Evolutionary conservation across 2,329 filamentous ascomycete genomes (phyloP).

Genomic region (Helotiales sp.): DNA sequence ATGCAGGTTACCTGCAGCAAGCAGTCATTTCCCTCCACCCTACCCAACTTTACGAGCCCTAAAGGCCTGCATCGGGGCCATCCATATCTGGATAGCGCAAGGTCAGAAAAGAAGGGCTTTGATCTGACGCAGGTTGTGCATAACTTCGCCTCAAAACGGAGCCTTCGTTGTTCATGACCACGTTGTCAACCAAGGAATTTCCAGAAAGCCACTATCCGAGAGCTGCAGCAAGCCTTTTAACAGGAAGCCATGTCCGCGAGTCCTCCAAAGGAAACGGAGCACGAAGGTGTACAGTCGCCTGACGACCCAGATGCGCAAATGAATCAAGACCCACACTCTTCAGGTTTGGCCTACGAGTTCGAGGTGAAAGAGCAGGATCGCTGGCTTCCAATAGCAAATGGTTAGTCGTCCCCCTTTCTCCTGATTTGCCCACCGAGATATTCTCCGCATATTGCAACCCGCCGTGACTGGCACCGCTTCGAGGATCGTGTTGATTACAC

Average conservation of each 20-base stretch:
- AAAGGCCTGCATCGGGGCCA: constrained; percentile 30
- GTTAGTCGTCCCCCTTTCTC: constrained; percentile 64
- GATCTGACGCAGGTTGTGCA: constrained; percentile 5
- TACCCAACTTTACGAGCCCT: constrained; percentile 18
- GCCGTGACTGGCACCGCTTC: constrained; percentile 50
- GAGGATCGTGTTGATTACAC: constrained; percentile 45
- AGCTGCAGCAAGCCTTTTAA: constrained; percentile 51
- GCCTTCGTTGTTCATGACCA: constrained; percentile 12
- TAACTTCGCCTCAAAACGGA: constrained; percentile 8
- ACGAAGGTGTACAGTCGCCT: constrained; percentile 90
- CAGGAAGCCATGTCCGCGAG: constrained; percentile 88
- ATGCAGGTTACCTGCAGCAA: constrained; percentile 15
- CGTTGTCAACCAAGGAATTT: constrained; percentile 17
- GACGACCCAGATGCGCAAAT: constrained; percentile 90
- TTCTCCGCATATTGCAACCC: constrained; percentile 31
- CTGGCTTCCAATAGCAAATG: constrained; percentile 99
- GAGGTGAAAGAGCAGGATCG: constrained; percentile 87
- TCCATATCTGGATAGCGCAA: constrained; percentile 15
- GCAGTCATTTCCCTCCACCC: not conserved
- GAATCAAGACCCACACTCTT: constrained; percentile 81
- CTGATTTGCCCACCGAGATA: constrained; percentile 50
- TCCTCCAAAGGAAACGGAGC: constrained; percentile 81
- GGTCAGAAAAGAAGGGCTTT: constrained; percentile 3
- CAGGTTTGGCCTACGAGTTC: constrained; percentile 63
- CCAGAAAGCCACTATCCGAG: constrained; percentile 26